Conservation (phyloP, 176 grass and related monocot species). For the Oryza glumipatula region DNA sequence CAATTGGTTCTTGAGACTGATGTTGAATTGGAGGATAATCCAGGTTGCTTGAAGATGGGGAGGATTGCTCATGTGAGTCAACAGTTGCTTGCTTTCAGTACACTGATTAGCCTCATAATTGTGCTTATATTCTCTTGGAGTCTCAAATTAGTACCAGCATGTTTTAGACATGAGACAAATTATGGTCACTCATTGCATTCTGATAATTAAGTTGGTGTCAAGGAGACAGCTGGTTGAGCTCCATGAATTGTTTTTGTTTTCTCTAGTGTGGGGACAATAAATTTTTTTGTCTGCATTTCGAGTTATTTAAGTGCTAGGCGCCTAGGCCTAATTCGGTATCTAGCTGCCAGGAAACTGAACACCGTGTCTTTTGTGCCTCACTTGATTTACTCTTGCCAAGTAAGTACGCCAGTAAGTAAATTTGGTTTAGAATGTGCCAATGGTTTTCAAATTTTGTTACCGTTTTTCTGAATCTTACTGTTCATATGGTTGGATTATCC, state of each 20-base stretch:
- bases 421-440: slow-evolving; percentile 8
- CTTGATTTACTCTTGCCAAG: background rate
- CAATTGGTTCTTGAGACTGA: slow-evolving; percentile 42
- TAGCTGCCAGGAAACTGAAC: slow-evolving; percentile 26
- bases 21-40: slow-evolving; percentile 51
- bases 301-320: slow-evolving; percentile 20
- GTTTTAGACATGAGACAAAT: slow-evolving; percentile 30
- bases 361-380: background rate
- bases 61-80: slow-evolving; percentile 80
- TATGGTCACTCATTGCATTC: slow-evolving; percentile 6
- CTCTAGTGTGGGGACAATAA: slow-evolving; percentile 23
- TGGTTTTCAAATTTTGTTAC: background rate
- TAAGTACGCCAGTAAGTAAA: slow-evolving; percentile 7
- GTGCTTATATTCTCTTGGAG: slow-evolving; percentile 9
- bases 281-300: slow-evolving; percentile 30
- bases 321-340: background rate
- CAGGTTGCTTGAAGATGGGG: slow-evolving; percentile 45
- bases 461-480: slow-evolving; percentile 5
- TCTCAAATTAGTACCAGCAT: slow-evolving; percentile 25
- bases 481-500: slow-evolving; percentile 1
- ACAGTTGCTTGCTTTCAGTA: slow-evolving; percentile 42
- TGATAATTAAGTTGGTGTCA: slow-evolving; percentile 28
- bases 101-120: slow-evolving; percentile 1
- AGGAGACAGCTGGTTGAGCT: slow-evolving; percentile 38
- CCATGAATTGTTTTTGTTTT: slow-evolving; percentile 36